A percentile compares a stretch with the other conserved stretches of the same genome.
Evolutionary conservation across 208 protist genomes (phyloP).

Genomic region (Leptomonas pyrrhocoris): DNA sequence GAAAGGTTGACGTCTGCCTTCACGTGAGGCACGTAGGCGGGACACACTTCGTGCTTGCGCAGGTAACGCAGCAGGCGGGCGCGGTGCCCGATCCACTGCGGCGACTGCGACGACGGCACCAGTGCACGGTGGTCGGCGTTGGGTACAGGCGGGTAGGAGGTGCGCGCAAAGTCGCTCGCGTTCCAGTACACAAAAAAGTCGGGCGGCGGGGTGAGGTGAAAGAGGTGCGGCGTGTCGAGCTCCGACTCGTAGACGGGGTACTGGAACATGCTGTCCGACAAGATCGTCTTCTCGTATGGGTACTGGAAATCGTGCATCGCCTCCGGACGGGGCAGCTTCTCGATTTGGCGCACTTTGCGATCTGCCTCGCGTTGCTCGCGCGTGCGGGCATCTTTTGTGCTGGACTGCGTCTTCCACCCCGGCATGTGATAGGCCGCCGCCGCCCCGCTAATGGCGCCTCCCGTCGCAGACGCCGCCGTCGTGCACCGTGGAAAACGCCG

Average conservation of each 20-base stretch:
- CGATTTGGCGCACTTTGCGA: constrained; percentile 86
- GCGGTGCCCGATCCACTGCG: constrained; percentile 65
- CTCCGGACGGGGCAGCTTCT: constrained; percentile 86
- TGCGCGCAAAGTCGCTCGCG: constrained; percentile 80
- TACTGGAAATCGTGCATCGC: constrained; percentile 91
- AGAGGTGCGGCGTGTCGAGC: constrained; percentile 88
- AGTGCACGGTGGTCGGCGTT: constrained; percentile 76
- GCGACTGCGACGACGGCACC: constrained; percentile 42
- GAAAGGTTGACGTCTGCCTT: constrained; percentile 82
- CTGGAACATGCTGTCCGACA: constrained; percentile 91
- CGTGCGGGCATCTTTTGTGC: constrained; percentile 84
- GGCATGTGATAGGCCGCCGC: constrained; percentile 70
- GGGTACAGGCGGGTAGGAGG: constrained; percentile 71
- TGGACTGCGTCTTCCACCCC: constrained; percentile 85
- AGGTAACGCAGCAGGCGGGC: constrained; percentile 62
- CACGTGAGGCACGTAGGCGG: constrained; percentile 73
- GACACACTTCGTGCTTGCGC: constrained; percentile 83
- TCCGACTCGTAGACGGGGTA: constrained; percentile 90
- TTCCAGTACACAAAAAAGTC: constrained; percentile 93
- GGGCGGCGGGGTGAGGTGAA: constrained; percentile 83
- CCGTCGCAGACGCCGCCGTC: background rate
- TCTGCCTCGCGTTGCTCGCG: constrained; percentile 89
- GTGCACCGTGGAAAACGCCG: constrained; percentile 4
- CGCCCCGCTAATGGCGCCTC: background rate
- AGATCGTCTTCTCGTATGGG: constrained; percentile 88